phyloP scores from a whole-genome alignment of 2,329 filamentous ascomycete genomes.

The Neonectria magnoliae region DNA sequence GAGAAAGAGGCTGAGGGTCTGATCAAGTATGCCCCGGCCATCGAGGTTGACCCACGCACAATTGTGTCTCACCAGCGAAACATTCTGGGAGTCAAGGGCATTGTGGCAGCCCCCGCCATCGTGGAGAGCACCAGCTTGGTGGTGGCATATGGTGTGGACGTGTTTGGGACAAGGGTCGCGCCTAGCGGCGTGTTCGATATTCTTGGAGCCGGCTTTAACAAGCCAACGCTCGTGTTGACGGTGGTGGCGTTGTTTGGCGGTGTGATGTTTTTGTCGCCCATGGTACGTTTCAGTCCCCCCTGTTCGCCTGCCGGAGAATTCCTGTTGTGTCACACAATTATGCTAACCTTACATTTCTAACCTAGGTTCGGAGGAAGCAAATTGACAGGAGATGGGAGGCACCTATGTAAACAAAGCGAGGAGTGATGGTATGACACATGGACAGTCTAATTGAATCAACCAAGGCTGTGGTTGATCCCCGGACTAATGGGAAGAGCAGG shows the following conservation, averaged over 20 bases:
- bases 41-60: constrained; percentile 86
- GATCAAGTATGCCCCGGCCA: constrained; percentile 75
- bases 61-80: constrained; percentile 85
- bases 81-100: constrained; percentile 76
- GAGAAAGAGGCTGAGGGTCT: constrained; percentile 86
- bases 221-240: constrained; percentile 83
- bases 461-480: constrained; percentile 3
- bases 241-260: constrained; percentile 82
- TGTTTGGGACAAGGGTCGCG: constrained; percentile 87
- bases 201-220: constrained; percentile 92
- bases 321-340: neutral
- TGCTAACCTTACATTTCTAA: constrained; percentile 46
- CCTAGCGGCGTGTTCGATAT: constrained; percentile 93
- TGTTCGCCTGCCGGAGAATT: neutral
- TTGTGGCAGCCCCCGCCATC: constrained; percentile 79
- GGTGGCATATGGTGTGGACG: constrained; percentile 86
- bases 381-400: constrained; percentile 72
- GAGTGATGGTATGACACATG: constrained; percentile 31
- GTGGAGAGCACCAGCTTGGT: constrained; percentile 93
- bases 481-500: constrained; percentile 24
- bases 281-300: constrained; percentile 69
- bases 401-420: constrained; percentile 40
- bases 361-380: constrained; percentile 70
- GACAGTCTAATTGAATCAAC: constrained; percentile 28
- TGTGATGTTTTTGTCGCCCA: constrained; percentile 81